These are phyloP conservation scores for Phlegmacium glaucopus DNA, from an alignment of 768 basidiomycete genomes.

Conservation along the genomic window DNA sequence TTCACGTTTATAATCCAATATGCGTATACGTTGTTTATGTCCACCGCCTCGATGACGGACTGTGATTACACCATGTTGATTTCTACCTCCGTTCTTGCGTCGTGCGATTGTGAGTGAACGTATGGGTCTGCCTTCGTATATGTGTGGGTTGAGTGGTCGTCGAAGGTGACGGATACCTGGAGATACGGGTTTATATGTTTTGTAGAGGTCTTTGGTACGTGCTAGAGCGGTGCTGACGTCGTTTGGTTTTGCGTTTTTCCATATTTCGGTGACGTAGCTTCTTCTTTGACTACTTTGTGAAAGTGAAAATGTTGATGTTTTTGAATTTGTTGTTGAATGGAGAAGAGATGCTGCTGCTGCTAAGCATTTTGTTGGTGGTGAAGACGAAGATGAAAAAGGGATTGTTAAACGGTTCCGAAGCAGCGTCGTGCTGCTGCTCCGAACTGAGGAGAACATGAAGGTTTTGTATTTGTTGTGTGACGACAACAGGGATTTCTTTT, in stretches of 20 bases:
- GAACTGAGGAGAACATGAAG: conserved; percentile 41
- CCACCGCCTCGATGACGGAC: conserved; percentile 91
- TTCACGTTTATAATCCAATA: conserved; percentile 81
- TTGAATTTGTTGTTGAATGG: conserved; percentile 17
- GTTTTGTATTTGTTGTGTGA: too few relatives aligned
- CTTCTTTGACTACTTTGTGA: conserved; percentile 16
- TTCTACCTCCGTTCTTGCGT: conserved; percentile 85
- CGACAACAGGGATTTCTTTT: too few relatives aligned
- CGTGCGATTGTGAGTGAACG: conserved; percentile 78
- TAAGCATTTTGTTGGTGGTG: not conserved
- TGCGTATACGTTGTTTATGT: conserved; percentile 80
- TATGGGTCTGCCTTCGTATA: conserved; percentile 85
- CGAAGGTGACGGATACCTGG: conserved; percentile 85
- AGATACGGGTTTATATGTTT: conserved; percentile 87
- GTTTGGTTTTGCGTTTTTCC: conserved; percentile 31
- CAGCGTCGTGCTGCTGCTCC: conserved; percentile 37
- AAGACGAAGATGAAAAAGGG: too few relatives aligned
- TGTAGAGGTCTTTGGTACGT: conserved; percentile 60
- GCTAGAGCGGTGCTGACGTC: conserved; percentile 42
- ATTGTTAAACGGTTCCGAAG: conserved; percentile 31
- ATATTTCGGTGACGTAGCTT: conserved; percentile 37
- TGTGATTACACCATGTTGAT: conserved; percentile 78
- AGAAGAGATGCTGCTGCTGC: conserved; percentile 5
- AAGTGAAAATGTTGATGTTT: not conserved
- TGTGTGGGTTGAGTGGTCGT: conserved; percentile 76